phyloP scores from a whole-genome alignment of 345 rosid genomes.

The Salix exigua region DNA sequence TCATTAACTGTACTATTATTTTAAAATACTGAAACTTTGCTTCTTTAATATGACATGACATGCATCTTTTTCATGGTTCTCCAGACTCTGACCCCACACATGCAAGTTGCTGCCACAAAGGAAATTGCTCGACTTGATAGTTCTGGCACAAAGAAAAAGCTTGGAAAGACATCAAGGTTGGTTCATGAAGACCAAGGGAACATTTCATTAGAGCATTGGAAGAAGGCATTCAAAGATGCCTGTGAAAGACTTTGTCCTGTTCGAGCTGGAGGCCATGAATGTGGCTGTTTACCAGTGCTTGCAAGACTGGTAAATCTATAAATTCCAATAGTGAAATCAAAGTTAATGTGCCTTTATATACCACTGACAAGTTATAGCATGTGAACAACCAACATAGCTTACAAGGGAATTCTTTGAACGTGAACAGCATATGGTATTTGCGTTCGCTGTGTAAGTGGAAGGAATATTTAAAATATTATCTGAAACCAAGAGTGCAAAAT shows the following conservation, averaged over 20 bases:
- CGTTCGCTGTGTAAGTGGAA: background rate
- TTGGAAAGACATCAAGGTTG: slow-evolving; percentile 36
- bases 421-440: background rate
- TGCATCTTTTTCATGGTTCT: slow-evolving; percentile 23
- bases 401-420: too few relatives aligned
- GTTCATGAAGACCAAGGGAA: slow-evolving; percentile 56
- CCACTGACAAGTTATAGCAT: background rate
- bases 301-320: slow-evolving; percentile 59
- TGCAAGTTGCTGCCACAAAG: slow-evolving; percentile 60
- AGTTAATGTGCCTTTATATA: too few relatives aligned
- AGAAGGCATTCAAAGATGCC: slow-evolving; percentile 85
- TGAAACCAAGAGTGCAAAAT: background rate
- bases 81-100: slow-evolving; percentile 91
- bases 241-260: slow-evolving; percentile 92
- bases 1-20: background rate
- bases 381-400: too few relatives aligned
- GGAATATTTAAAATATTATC: background rate
- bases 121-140: slow-evolving; percentile 30
- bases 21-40: background rate
- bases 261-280: slow-evolving; percentile 82
- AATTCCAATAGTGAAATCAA: background rate
- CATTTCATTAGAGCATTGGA: slow-evolving; percentile 78
- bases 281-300: slow-evolving; percentile 76
- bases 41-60: slow-evolving; percentile 2
- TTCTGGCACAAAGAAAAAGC: slow-evolving; percentile 46